Base-by-base conservation (phyloP, 2,329 filamentous ascomycete species). In the Cadophora sp. region DNA sequence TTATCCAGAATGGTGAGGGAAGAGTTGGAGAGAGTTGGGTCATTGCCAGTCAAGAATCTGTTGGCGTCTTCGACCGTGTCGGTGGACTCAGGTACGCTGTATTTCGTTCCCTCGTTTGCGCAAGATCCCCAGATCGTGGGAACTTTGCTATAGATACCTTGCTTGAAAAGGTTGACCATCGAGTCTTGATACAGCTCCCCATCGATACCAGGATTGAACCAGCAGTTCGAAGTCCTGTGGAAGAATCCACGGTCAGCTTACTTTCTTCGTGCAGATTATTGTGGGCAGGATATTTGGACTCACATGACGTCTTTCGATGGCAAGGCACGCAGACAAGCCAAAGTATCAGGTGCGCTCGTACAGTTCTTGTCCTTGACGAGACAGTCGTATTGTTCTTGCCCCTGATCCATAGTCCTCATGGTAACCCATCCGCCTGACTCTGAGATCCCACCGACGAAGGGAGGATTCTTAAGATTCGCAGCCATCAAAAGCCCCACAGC, bases 21-120 rank as follows among this genome's bases (percentile, higher is more conserved):
- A 1, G 76, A 67, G 1, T 78, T 68, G 0, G 81, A 85, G 14
- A 92, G 77, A 27, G 79, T 80, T 0, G 88, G 85, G 69, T 86
- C 91, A 68, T 91, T 85, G 65, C 83, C 77, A 58, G 83, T 80
- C 3, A 91, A 76, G 74, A 89, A 91, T 2, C 75, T 77, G 73
- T 88, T 81, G 72, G 84, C 84, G 39, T 85, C 77, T 2, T 75
- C 77, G 4, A 82, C 73, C 20, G 80, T 85, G 48, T 80, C 79
- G 1, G 85, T 83, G 36, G 75, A 78, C 27, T 76, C 75, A 0
- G 88, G 87, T 51, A 27, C 48, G 0, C 84, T 83, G 73, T 90
- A 91, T 4, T 83, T 77, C 0, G 88, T 89, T 45, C 89, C 90
- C 77, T 89, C 89, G 75, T 92, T 87, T 6, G 85, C 87, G 76